Conservation (phyloP, 306 rosid genomes). For the Begonia peltatifolia region DNA sequence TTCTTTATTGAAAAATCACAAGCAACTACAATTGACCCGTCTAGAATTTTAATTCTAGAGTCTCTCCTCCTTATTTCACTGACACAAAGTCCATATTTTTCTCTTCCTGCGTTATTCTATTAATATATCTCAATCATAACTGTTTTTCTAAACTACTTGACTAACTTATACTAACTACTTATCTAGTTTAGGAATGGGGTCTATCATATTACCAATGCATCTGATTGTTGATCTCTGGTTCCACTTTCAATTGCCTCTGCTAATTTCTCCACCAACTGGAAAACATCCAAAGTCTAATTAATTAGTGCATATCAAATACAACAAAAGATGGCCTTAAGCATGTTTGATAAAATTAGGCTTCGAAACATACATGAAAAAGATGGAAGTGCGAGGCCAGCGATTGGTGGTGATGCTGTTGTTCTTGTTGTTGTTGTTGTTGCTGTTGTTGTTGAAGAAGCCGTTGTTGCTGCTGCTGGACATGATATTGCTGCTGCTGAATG, state of each 20-base stretch:
- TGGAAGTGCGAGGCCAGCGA: conserved; percentile 85
- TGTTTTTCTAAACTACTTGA: not conserved
- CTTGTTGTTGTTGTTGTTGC: conserved; percentile 10
- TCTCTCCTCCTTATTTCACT: too few relatives aligned
- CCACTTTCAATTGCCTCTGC: conserved; percentile 65
- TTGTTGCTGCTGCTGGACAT: conserved; percentile 6
- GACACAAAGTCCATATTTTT: too few relatives aligned
- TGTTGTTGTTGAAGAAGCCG: not conserved
- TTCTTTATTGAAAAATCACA: too few relatives aligned
- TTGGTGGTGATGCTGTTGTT: conserved; percentile 60
- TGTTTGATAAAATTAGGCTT: conserved; percentile 7
- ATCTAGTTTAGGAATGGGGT: not conserved
- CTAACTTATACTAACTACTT: not conserved
- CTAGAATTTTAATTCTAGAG: too few relatives aligned
- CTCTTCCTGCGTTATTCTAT: too few relatives aligned
- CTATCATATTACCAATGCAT: conserved; percentile 43
- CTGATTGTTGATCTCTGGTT: conserved; percentile 69
- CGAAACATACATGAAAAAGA: conserved; percentile 34
- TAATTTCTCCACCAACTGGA: conserved; percentile 76
- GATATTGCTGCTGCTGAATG: conserved; percentile 17
- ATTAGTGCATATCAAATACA: conserved; percentile 1
- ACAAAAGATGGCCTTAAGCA: not conserved
- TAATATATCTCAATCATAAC: not conserved
- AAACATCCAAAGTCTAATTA: conserved; percentile 3
- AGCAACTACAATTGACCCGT: too few relatives aligned